Conservation (phyloP, 2,329 filamentous ascomycete species). For the Ophiostoma montium region DNA sequence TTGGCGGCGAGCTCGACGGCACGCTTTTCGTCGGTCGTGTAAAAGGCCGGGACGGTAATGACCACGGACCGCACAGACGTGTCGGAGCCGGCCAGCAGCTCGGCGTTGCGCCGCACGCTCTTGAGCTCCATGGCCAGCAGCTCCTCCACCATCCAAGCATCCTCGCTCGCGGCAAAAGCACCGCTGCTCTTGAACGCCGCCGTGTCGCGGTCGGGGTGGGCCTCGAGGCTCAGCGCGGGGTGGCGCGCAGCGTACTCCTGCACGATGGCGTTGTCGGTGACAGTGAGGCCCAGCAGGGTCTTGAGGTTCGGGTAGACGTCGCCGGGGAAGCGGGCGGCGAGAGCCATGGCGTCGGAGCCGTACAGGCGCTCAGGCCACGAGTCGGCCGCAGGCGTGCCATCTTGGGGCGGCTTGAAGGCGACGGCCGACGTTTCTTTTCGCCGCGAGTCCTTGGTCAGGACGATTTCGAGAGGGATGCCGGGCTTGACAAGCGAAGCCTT, state of each 20-base stretch:
- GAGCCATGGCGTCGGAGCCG: constrained; percentile 77
- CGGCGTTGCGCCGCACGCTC: constrained; percentile 80
- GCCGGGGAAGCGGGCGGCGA: constrained; percentile 75
- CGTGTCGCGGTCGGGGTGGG: constrained; percentile 44
- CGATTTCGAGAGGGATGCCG: constrained; percentile 91
- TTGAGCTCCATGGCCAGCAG: constrained; percentile 91
- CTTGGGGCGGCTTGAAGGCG: constrained; percentile 76
- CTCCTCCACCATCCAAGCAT: constrained; percentile 73
- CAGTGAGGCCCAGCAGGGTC: constrained; percentile 63
- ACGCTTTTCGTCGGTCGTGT: constrained; percentile 77
- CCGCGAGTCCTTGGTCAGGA: constrained; percentile 93
- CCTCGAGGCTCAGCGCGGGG: constrained; percentile 59
- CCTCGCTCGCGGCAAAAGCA: constrained; percentile 45
- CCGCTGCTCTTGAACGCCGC: constrained; percentile 67
- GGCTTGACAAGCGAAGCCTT: constrained; percentile 94
- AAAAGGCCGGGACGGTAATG: constrained; percentile 81
- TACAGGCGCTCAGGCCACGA: constrained; percentile 80
- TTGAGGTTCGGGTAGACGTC: constrained; percentile 96
- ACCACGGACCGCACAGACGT: constrained; percentile 66
- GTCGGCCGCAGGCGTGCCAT: constrained; percentile 42
- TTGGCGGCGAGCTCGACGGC: constrained; percentile 74
- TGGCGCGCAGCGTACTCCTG: constrained; percentile 60
- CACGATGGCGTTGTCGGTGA: constrained; percentile 43
- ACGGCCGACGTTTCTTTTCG: constrained; percentile 87
- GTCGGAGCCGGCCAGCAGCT: constrained; percentile 63